A percentile compares a stretch with the other conserved stretches of the same genome.
These are phyloP conservation scores for Brassica cretica DNA, from an alignment of 345 rosid species.

Conservation along the genomic window DNA sequence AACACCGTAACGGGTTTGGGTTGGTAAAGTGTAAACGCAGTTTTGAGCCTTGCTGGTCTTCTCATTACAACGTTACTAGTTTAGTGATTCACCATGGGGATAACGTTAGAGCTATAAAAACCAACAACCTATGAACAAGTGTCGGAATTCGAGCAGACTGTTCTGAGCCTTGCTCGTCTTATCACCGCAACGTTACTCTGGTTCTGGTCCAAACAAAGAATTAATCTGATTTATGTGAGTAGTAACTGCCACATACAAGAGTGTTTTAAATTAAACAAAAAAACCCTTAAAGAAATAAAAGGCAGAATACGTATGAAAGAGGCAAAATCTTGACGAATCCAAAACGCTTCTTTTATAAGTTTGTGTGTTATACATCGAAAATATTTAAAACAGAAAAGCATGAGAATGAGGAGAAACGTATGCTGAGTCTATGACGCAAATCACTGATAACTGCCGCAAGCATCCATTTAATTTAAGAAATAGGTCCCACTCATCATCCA, in stretches of 20 bases:
- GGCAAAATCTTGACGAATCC: constrained; percentile 34
- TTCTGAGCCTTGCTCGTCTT: constrained; percentile 18
- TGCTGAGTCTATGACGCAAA: constrained; percentile 14
- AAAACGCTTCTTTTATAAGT: constrained; percentile 31
- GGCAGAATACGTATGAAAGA: constrained; percentile 34
- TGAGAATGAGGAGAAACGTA: constrained; percentile 30
- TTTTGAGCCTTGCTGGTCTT: not conserved
- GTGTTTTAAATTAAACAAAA: not conserved
- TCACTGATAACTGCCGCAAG: constrained; percentile 15
- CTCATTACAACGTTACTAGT: no score
- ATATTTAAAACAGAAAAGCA: constrained; percentile 1
- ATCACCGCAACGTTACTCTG: not conserved
- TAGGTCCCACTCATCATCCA: constrained; percentile 17
- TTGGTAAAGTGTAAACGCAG: constrained; percentile 3
- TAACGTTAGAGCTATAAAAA: constrained; percentile 5
- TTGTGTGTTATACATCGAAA: constrained; percentile 7
- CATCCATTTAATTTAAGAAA: not conserved
- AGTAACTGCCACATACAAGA: not conserved
- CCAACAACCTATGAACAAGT: constrained; percentile 13
- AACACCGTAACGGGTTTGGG: constrained; percentile 14
- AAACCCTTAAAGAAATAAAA: not conserved
- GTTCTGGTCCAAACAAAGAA: not conserved
- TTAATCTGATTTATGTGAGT: not conserved
- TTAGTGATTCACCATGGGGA: not conserved
- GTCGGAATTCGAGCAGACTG: constrained; percentile 38